Evolutionary conservation across 2,329 filamentous ascomycete genomes (phyloP).

Genomic region (Fusarium vanettenii): DNA sequence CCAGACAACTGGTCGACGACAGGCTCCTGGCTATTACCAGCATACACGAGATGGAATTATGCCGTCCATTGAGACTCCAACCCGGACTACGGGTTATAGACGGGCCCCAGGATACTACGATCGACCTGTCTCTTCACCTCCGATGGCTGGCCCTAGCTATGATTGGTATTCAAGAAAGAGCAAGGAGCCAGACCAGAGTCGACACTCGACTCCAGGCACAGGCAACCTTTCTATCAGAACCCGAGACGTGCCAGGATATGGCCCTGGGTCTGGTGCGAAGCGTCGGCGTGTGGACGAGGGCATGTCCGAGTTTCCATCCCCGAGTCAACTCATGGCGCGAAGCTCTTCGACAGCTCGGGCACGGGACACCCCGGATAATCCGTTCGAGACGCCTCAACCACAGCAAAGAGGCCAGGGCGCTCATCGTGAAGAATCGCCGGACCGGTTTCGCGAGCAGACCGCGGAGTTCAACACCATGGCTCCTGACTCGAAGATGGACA

Average conservation of each 20-base stretch:
- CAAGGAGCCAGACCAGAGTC: background rate
- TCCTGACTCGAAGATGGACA: background rate
- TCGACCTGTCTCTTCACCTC: background rate
- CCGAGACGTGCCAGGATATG: background rate
- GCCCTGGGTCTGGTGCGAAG: background rate
- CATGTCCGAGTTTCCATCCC: background rate
- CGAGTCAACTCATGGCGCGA: background rate
- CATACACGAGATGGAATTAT: background rate
- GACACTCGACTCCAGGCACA: background rate
- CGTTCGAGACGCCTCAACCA: background rate
- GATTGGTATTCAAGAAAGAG: background rate
- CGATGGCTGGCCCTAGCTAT: fast-evolving
- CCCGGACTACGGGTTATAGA: background rate
- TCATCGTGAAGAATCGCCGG: background rate
- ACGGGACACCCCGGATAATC: background rate
- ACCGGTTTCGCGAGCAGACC: slow-evolving; percentile 12
- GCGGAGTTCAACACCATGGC: slow-evolving; percentile 17
- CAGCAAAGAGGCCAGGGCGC: background rate
- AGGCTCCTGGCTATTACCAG: background rate
- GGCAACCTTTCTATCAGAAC: background rate
- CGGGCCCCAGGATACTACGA: background rate
- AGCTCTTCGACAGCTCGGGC: background rate
- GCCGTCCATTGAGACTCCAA: background rate
- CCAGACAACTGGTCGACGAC: background rate
- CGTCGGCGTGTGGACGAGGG: background rate